Conservation (phyloP, 2,329 filamentous ascomycete species). For the Xylariaceae sp. region DNA sequence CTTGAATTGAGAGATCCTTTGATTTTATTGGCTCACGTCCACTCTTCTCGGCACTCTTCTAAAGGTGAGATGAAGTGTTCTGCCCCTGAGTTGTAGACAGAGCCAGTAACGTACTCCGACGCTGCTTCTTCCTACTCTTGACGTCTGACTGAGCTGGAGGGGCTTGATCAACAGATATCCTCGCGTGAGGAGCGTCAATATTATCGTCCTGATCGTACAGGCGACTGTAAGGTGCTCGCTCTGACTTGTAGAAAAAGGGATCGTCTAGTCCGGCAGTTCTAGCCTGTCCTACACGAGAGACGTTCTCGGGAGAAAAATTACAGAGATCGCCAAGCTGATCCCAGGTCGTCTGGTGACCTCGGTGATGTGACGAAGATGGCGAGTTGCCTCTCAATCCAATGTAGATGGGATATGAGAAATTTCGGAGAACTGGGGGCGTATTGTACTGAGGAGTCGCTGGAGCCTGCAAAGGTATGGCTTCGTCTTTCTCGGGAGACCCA, state of each 20-base stretch:
- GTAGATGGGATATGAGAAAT: conserved; percentile 28
- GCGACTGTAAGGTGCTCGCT: conserved; percentile 14
- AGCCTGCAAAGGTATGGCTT: conserved; percentile 6
- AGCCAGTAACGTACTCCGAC: conserved; percentile 19
- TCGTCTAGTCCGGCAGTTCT: conserved; percentile 18
- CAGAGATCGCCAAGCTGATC: conserved; percentile 26
- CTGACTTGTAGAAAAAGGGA: conserved; percentile 23
- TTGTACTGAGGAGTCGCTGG: conserved; percentile 8
- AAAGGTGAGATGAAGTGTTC: conserved; percentile 15
- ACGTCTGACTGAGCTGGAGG: conserved; percentile 9
- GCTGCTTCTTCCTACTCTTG: conserved; percentile 19
- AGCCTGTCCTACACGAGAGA: conserved; percentile 12
- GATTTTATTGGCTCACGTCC: conserved; percentile 7
- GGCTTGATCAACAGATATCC: conserved; percentile 5
- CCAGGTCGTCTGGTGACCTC: conserved; percentile 17
- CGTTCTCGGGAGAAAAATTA: conserved; percentile 20
- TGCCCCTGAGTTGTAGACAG: conserved; percentile 16
- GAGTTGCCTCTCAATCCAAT: conserved; percentile 9
- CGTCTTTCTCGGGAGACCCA: conserved; percentile 16
- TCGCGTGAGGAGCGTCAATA: conserved; percentile 3
- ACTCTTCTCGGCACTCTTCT: conserved; percentile 18
- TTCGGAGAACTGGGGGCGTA: conserved; percentile 19
- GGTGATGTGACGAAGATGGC: conserved; percentile 3
- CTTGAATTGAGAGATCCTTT: conserved; percentile 15
- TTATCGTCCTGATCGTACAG: conserved; percentile 10